Percentiles rank a stretch among this genome's conserved stretches.
These are phyloP conservation scores for Gracilaria vermiculophylla DNA, from an alignment of 23 red algal species.

Conservation along the genomic window DNA sequence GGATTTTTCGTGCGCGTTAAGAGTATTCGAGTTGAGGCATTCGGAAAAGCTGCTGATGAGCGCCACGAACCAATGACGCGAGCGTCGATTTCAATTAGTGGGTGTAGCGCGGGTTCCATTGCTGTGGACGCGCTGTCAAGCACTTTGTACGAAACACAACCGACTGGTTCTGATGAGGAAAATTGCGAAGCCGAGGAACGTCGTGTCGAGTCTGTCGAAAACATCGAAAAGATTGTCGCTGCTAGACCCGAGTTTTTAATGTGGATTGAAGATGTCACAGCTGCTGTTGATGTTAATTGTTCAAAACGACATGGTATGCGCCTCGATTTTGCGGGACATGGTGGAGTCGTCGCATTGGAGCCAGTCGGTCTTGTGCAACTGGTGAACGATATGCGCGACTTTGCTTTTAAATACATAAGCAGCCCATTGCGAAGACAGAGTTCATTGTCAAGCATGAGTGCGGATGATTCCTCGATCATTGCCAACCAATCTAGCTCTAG, in stretches of 20 bases:
- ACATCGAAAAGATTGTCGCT: conserved; percentile 52
- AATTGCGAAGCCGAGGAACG: not conserved
- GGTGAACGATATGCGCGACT: conserved; percentile 26
- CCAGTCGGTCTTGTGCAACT: conserved; percentile 56
- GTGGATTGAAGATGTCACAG: conserved; percentile 57
- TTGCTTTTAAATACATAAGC: conserved; percentile 10
- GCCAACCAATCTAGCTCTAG: conserved; percentile 21
- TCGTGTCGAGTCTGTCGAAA: conserved; percentile 41
- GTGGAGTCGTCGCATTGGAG: conserved; percentile 61
- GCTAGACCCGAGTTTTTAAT: conserved; percentile 60
- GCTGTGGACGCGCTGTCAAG: conserved; percentile 52
- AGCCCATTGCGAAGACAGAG: not conserved
- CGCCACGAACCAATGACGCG: conserved; percentile 47
- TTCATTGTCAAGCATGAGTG: not conserved
- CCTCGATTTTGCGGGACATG: conserved; percentile 48
- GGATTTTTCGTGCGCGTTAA: conserved; percentile 40
- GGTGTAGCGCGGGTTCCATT: conserved; percentile 39
- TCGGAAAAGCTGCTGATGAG: conserved; percentile 55
- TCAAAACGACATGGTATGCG: conserved; percentile 52
- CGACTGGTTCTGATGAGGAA: not conserved
- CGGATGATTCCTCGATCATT: conserved; percentile 8
- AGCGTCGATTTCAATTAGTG: not conserved
- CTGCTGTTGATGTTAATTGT: conserved; percentile 67
- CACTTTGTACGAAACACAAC: conserved; percentile 27
- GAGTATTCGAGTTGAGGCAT: conserved; percentile 37